phyloP scores from a whole-genome alignment of 73 alveolate species.

The Tetrahymena borealis region DNA sequence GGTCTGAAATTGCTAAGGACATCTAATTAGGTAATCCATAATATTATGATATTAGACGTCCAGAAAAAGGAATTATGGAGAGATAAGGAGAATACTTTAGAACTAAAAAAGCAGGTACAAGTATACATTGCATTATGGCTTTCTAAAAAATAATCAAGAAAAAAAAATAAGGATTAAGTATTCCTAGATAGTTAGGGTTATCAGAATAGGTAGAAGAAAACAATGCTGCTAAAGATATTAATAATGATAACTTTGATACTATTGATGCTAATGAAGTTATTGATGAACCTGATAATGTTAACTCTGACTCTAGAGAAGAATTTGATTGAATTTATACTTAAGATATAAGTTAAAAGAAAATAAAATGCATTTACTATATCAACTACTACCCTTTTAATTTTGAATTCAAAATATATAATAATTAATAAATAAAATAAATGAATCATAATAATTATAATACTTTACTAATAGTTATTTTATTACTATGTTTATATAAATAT shows the following conservation, averaged over 20 bases:
- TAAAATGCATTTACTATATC: background rate
- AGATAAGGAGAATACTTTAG: conserved; percentile 36
- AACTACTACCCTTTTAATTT: background rate
- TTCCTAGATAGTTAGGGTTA: background rate
- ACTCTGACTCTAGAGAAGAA: background rate
- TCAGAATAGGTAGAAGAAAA: background rate
- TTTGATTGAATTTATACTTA: background rate
- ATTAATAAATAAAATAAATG: no score
- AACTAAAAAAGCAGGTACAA: conserved; percentile 61
- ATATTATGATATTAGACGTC: conserved; percentile 57
- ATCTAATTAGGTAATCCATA: conserved; percentile 51
- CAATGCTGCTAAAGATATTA: background rate
- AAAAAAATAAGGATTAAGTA: conserved; percentile 3
- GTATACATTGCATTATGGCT: conserved; percentile 72
- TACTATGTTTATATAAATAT: no score
- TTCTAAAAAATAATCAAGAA: conserved; percentile 40
- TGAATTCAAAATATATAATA: no score
- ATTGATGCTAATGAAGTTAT: background rate
- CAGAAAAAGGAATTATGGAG: conserved; percentile 63
- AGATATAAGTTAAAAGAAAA: background rate
- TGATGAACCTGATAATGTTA: background rate
- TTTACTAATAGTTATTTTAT: no score
- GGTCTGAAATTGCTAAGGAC: conserved; percentile 69
- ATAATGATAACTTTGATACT: background rate
- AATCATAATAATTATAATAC: no score